Evolutionary conservation across 306 rosid species (phyloP), one percentile per base, ranked within the genome.

Genomic region (Oemleria cerasiformis): DNA sequence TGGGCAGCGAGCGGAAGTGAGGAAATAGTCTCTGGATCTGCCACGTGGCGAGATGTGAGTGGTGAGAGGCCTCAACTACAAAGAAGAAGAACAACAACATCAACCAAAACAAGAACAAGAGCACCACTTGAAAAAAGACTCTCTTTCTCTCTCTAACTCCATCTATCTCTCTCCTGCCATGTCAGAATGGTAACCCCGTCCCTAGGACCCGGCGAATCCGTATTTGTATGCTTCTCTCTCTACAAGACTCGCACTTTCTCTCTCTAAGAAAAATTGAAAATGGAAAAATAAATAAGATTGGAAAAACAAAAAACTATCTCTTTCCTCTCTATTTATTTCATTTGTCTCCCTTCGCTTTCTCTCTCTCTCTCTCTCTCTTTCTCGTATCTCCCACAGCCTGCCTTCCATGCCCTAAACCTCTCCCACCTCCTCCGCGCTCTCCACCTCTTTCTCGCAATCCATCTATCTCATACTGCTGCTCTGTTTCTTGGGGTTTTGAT

Each of bases 171-270:
- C 86, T 68, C 77, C 81, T 88, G 96, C 96, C 98, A 87, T 90
- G 98, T 92, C 96, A 92, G 96, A 82, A 88, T 63, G 89, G 89
- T 77, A 86, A 84, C 86, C 93, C 90, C 87, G 92, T 85, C 92
- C 95, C 91, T 85, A 77, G 82, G 91, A 88, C 87, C 88, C 90
- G 92, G 90, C 92, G 96, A 88, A 80, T 85, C 96, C 96, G 91
- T 88, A 85, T 80, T 82, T 86, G 86, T 82, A 70, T 75, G 80
- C 75, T 67, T 81, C 77, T 78, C 82, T 73, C 66, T 61, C 53
- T 43, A 58, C 42, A 69, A 63, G 39, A 40, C 63, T 61, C 78
- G 64, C 80, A 58, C 41, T 50, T 53, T 79, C 80, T 44, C 51
- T 83, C 86, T 86, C 90, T 88, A 87, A 68, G 3, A 17, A 30